Evolutionary conservation across 164 flowering plant species (phyloP).

Genomic region (Akebia trifoliata): DNA sequence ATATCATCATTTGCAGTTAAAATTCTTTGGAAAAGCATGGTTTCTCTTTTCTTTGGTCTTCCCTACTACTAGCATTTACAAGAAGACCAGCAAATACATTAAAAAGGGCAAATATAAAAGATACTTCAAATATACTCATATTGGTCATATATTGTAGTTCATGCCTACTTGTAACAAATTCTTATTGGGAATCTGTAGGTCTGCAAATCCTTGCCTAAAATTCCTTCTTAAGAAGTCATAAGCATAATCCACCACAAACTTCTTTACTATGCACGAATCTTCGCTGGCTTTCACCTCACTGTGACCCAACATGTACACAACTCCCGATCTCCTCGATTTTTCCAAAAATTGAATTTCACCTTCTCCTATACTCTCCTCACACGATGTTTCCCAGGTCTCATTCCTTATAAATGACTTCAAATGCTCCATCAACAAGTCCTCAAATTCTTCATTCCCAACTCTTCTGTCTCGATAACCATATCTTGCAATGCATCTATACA

Average conservation of each 20-base stretch:
- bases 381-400: conserved; percentile 8
- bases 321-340: conserved; percentile 15
- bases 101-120: too few relatives aligned
- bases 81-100: not conserved
- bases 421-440: conserved; percentile 18
- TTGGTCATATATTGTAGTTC: conserved; percentile 18
- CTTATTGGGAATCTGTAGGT: conserved; percentile 19
- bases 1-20: conserved; percentile 1
- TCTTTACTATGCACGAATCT: conserved; percentile 16
- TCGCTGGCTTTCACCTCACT: conserved; percentile 21
- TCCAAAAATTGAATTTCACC: conserved; percentile 16
- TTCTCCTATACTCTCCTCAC: conserved; percentile 1
- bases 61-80: conserved; percentile 8
- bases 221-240: conserved; percentile 24
- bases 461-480: conserved; percentile 20
- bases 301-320: conserved; percentile 20
- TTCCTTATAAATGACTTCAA: conserved; percentile 18
- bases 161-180: conserved; percentile 23
- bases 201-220: conserved; percentile 18
- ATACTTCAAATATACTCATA: too few relatives aligned
- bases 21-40: not conserved
- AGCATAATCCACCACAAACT: conserved; percentile 17
- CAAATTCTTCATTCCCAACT: conserved; percentile 19
- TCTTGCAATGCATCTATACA: conserved; percentile 20
- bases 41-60: not conserved